Percentiles rank a stretch among this genome's conserved stretches.
phyloP scores from a whole-genome alignment of 2,329 filamentous ascomycete genomes.

The Trichoderma aggressivum region DNA sequence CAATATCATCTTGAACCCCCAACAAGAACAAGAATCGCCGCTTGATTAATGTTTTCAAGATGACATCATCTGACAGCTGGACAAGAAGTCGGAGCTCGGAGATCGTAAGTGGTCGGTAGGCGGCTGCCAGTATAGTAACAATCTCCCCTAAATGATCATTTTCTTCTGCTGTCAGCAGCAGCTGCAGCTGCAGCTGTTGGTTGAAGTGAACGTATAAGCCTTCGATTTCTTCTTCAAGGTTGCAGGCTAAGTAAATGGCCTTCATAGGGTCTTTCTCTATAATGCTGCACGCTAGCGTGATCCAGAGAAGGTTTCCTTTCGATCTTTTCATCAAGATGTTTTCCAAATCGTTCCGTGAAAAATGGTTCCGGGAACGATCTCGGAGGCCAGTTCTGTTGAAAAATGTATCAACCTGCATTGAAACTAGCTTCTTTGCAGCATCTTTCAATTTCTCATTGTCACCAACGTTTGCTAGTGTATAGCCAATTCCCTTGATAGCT shows the following conservation, averaged over 20 bases:
- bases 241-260: not conserved
- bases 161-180: too few species aligned
- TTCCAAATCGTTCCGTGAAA: not conserved
- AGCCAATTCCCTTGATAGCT: not conserved
- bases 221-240: not conserved
- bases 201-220: not conserved
- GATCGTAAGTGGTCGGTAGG: not conserved
- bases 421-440: not conserved
- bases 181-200: not conserved
- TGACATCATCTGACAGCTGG: not conserved
- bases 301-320: not conserved
- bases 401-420: not conserved
- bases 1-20: not conserved
- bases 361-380: too few species aligned
- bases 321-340: not conserved
- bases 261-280: not conserved
- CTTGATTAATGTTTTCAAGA: not conserved
- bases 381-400: not conserved
- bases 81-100: not conserved
- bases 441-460: not conserved
- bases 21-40: not conserved
- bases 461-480: not conserved
- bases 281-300: not conserved
- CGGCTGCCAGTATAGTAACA: not conserved
- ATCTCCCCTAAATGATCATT: not conserved